Base-by-base conservation (phyloP, 495 filamentous ascomycete genomes). In the Hyaloscypha bicolor region DNA sequence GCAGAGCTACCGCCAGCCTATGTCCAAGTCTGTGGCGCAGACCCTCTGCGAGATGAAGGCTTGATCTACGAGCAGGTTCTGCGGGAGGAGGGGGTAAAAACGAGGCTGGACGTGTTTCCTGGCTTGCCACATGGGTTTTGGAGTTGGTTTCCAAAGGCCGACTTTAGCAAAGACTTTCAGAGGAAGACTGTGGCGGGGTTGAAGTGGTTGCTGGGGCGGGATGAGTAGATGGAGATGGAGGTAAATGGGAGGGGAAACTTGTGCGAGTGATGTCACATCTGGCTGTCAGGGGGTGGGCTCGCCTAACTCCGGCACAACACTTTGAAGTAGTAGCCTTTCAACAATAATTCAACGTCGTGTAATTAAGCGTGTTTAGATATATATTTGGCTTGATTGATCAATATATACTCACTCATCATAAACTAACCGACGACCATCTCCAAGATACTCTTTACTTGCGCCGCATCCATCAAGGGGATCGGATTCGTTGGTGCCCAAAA, bases 401-500 rank as follows among this genome's bases (percentile, higher is more conserved):
- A 37, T 37, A 12, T 1, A 37, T 14, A 56, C 69, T 53, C 70
- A 67, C 2, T 57, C 29, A 62, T 62, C 30, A 65, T 29, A 63
- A 55, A 37, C 73, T 66, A 74, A 65, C 63, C 19, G 45, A 77
- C 63, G 33, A 76, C 70, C 70, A 76, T 74, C 65, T 85, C 79
- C 69, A 88, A 71, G 65, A 87, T 85, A 75, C 86, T 83, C 74
- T 86, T 53, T 1, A 87, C 85, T 65, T 88, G 85, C 42, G 66
- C 72, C 64, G 83, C 82, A 57, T 81, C 71, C 55, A 57, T 77
- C 60, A 87, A 67, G 4, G 85, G 80, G 12, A 84, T 76, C 1
- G 84, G 80, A 65, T 87, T 87, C 12, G 77, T 74, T 65, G 75
- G 67, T 60, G 78, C 80, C 78, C 81, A 86, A 42, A 77, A 73